These are phyloP conservation scores for Colletotrichum ledebouriae DNA, from an alignment of 2,329 filamentous ascomycete species.

Conservation along the genomic window DNA sequence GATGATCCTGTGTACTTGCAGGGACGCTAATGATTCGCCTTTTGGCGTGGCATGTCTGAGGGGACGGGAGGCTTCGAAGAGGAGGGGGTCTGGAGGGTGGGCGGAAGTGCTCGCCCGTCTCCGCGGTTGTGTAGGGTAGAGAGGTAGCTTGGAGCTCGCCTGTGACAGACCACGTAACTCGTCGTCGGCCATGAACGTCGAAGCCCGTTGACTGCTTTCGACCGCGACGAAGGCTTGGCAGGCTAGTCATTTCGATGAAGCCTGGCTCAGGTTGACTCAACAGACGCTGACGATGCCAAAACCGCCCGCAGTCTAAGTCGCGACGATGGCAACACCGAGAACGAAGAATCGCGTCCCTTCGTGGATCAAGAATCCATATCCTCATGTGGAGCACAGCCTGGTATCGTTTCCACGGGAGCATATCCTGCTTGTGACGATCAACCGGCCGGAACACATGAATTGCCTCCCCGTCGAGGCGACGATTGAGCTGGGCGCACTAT, in stretches of 20 bases:
- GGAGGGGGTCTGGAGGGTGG: constrained; percentile 5
- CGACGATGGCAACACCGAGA: constrained; percentile 44
- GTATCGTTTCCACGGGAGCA: constrained; percentile 57
- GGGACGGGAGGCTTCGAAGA: neutral
- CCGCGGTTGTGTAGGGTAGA: neutral
- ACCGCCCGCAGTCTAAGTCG: too few relatives aligned
- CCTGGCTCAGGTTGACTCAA: neutral
- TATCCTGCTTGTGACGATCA: constrained; percentile 60
- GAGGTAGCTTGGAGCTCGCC: neutral
- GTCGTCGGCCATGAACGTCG: neutral
- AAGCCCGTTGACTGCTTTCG: too few relatives aligned
- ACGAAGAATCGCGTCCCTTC: constrained; percentile 49
- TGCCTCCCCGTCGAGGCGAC: constrained; percentile 54
- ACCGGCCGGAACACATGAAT: constrained; percentile 57
- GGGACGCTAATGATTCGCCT: constrained; percentile 19
- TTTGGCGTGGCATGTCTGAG: constrained; percentile 5
- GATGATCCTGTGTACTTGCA: constrained; percentile 4
- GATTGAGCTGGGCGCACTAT: constrained; percentile 59
- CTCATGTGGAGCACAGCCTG: constrained; percentile 50
- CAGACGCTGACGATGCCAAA: neutral
- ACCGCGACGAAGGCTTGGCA: too few relatives aligned
- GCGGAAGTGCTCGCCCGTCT: constrained; percentile 18
- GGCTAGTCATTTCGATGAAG: too few relatives aligned
- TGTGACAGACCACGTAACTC: neutral
- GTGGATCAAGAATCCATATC: constrained; percentile 52